Base-by-base conservation (phyloP, 169 alveolate genomes). In the Perkinsus marinus region DNA sequence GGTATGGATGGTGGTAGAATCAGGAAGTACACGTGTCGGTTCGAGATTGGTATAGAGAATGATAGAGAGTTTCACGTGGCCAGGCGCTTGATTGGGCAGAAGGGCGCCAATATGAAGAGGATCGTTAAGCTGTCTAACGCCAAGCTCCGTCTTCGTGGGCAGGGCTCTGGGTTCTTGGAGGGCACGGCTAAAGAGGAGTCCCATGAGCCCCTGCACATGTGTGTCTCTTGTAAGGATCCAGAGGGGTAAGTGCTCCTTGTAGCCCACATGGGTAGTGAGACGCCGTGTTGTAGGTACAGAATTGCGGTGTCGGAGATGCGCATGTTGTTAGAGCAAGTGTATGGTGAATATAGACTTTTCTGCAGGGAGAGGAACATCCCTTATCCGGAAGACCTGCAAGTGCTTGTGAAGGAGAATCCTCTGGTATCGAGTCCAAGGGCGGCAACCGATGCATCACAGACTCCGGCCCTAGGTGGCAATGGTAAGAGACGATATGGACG, bases 141-240 rank as follows among this genome's bases (percentile, higher is more conserved):
- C 43, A 98, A 98, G 93, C 93, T 98, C 57, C 95, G 99, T 93
- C 94, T 98, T 46, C 96, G 98, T 94, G 99, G 99, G 39, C 94
- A 94, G 91, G 99, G 98, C 19, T 98, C 99, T 2, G 99, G 99
- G 6, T 97, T 96, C 94, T 96, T 97, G 93, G 99, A 97, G 96
- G 98, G 99, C 39, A 97, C 97, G 57, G 94, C 92, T 90, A 93
- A 96, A 92, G 96, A 96, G 94, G 99, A 98, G 94, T 95, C 97
- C 91, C 93, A 95, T 43, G 99, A 98, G 92, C 98, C 99, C 9
- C 95, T 98, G 34, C 98, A 98, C 96, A 92, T 97, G 92, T 98
- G 99, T 93, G 97, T 98, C 7, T 95, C 98, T 41, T 97, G 98
- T 37, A 97, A 96, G 93, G 96, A 96, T 93, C 96, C 93, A 34